Base-by-base conservation (phyloP, 192 early-diverging fungal species). In the Thamnidium elegans region DNA sequence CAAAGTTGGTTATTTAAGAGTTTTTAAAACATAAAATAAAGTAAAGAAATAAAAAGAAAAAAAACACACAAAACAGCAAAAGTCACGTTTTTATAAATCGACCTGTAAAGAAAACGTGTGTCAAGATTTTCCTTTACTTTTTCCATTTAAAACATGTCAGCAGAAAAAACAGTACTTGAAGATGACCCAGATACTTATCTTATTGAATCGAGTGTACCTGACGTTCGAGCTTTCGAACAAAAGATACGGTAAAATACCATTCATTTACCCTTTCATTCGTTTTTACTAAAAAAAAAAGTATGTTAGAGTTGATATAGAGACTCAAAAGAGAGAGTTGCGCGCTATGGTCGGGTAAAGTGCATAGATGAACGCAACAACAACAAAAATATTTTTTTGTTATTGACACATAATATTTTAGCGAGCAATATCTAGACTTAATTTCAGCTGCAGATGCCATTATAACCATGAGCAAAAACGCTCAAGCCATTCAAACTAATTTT, bases 341-440 rank as follows among this genome's bases (percentile, higher is more conserved):
- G 60, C 82, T 30, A 93, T 94, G 92, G 92, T 94, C 58, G 92
- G 92, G 91, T 93, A 86, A 68, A 79, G 26, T 26, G 26, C 26
- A 26, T 26, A 26, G 26, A 26, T 26, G 26, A 26, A 3, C 26
- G 26, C 26, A 26, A 14, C 11, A 14, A 36, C 36, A 32, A 54
- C 4, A 61, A 46, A 9, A 51, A 43, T 4, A 26, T 62, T 17
- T 30, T 39, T 45, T 43, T 21, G 0, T 32, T 31, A 58, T 42
- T 66, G 44, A 55, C 39, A 54, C 19, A 23, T 55, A 58, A 13
- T 8, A 20, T n/a, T 30, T 14, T 66, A 93, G 92, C 17, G 91
- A 94, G 63, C 79, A 90, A 23, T 94, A 94, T 65, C 76, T 89
- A n/a, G 92, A 94, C 62, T 64, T 94, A 47, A 91, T 94, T 50